Evolutionary conservation across 2,329 filamentous ascomycete species (phyloP).

Genomic region (Talaromyces sp.): DNA sequence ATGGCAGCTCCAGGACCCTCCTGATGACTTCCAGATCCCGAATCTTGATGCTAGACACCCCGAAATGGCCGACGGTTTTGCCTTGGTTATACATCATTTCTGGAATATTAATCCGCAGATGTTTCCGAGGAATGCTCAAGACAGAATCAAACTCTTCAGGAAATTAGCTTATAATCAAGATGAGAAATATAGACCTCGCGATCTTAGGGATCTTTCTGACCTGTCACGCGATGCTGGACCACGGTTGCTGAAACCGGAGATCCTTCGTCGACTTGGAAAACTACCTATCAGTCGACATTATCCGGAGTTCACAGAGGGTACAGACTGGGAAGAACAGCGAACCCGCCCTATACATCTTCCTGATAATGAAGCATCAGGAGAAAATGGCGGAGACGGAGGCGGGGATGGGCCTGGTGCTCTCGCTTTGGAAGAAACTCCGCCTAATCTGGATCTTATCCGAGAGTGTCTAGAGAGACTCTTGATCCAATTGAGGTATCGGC

Average conservation of each 20-base stretch:
- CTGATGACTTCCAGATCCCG: background rate
- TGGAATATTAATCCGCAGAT: slow-evolving; percentile 17
- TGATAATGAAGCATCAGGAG: background rate
- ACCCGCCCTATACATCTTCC: background rate
- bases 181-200: background rate
- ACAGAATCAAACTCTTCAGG: background rate
- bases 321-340: background rate
- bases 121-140: background rate
- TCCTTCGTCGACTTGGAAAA: slow-evolving; percentile 14
- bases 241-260: slow-evolving; percentile 29
- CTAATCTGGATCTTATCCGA: slow-evolving; percentile 8
- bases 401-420: background rate
- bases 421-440: background rate
- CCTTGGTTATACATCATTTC: slow-evolving; percentile 11
- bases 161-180: slow-evolving; percentile 19
- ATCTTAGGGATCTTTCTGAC: slow-evolving; percentile 5
- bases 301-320: slow-evolving; percentile 19
- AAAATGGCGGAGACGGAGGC: background rate
- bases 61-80: background rate
- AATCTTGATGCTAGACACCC: slow-evolving; percentile 1
- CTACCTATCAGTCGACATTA: slow-evolving; percentile 30
- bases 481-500: slow-evolving; percentile 10
- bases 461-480: slow-evolving; percentile 13
- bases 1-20: slow-evolving; percentile 2
- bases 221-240: slow-evolving; percentile 28